A percentile compares a stretch with the other conserved stretches of the same genome.
phyloP scores from a whole-genome alignment of 495 filamentous ascomycete species.

The Pyrenopolyporus hunteri region DNA sequence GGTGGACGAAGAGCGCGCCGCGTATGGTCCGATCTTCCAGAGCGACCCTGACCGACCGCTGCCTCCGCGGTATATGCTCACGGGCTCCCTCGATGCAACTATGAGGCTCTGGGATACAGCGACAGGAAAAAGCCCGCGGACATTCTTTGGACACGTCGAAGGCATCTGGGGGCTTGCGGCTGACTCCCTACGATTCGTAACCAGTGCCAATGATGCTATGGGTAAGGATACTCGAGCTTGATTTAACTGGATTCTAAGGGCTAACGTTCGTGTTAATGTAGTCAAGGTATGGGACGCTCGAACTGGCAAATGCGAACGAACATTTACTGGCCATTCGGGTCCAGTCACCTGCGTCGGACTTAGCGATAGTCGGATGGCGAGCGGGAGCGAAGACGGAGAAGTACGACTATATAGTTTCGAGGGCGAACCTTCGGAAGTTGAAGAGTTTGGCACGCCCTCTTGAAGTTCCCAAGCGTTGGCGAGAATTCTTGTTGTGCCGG shows the following conservation, averaged over 20 bases:
- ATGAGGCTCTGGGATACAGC: conserved; percentile 93
- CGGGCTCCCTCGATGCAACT: conserved; percentile 85
- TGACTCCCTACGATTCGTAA: conserved; percentile 87
- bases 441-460: conserved; percentile 45
- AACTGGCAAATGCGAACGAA: conserved; percentile 87
- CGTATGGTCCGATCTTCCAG: conserved; percentile 65
- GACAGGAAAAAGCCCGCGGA: conserved; percentile 80
- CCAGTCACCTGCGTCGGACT: conserved; percentile 93
- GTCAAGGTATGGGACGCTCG: conserved; percentile 91
- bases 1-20: conserved; percentile 52
- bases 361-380: conserved; percentile 84
- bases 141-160: conserved; percentile 95
- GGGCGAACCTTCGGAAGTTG: conserved; percentile 48
- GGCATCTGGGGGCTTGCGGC: conserved; percentile 94
- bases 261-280: conserved; percentile 20
- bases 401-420: conserved; percentile 87
- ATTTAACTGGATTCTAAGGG: background rate
- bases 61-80: conserved; percentile 89
- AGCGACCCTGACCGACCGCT: conserved; percentile 62
- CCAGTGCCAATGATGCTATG: conserved; percentile 90
- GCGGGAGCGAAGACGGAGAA: conserved; percentile 90
- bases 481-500: background rate
- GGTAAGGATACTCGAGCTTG: conserved; percentile 49
- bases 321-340: conserved; percentile 85
- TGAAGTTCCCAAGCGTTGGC: conserved; percentile 11